A percentile compares a stretch with the other conserved stretches of the same genome.
These are phyloP conservation scores for Metschnikowia hibisci DNA, from an alignment of 805 yeast genomes.

Conservation along the genomic window DNA sequence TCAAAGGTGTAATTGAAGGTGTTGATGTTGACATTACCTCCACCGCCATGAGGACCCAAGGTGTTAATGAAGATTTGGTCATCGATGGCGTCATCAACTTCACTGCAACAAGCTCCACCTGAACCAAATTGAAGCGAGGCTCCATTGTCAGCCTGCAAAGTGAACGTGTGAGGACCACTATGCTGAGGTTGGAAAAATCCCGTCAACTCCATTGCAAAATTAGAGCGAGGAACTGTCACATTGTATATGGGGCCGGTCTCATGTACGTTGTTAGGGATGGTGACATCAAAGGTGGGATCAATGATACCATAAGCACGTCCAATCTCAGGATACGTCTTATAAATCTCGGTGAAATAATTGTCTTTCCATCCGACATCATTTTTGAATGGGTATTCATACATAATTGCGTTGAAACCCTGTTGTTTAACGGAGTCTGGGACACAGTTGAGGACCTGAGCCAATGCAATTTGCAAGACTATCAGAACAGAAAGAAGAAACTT, in stretches of 20 bases:
- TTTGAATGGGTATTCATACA: not conserved
- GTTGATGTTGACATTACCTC: constrained; percentile 4
- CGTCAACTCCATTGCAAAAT: constrained; percentile 9
- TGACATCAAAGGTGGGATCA: not conserved
- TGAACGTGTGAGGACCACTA: constrained; percentile 9
- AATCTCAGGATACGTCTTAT: not conserved
- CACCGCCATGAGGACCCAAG: constrained; percentile 8
- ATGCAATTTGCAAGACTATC: not conserved
- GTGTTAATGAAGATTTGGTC: constrained; percentile 4
- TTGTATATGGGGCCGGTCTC: not conserved
- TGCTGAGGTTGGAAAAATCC: constrained; percentile 10
- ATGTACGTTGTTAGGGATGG: not conserved
- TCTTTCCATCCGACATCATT: not conserved
- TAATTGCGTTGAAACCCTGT: not conserved
- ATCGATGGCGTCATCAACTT: constrained; percentile 4
- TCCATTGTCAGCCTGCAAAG: constrained; percentile 12
- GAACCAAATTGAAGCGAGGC: constrained; percentile 10
- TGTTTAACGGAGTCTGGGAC: not conserved
- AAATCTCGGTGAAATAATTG: not conserved
- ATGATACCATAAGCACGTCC: not conserved
- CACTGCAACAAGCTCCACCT: constrained; percentile 12
- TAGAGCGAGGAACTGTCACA: not conserved
- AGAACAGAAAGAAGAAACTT: not conserved
- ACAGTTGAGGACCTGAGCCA: not conserved
- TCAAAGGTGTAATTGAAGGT: not conserved